These are phyloP conservation scores for Earliella scabrosa DNA, from an alignment of 1,284 basidiomycete species.

Conservation along the genomic window DNA sequence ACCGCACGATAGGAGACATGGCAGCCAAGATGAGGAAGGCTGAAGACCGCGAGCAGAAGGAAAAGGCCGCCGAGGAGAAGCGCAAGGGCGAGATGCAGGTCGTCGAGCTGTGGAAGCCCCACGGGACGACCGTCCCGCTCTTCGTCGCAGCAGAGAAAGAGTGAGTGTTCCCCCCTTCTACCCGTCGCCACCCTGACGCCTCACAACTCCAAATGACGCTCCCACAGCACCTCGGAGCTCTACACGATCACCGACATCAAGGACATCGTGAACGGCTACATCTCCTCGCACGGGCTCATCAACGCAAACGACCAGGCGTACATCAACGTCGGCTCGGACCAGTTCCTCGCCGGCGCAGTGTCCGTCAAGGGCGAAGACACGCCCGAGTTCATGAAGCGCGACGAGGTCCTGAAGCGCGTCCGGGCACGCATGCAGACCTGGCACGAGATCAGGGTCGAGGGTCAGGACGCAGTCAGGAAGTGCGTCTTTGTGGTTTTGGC, in stretches of 20 bases:
- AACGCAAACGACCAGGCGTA: conserved; percentile 71
- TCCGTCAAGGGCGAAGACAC: conserved; percentile 48
- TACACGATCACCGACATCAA: conserved; percentile 64
- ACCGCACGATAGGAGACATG: conserved; percentile 66
- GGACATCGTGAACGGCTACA: conserved; percentile 62
- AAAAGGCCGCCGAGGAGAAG: conserved; percentile 47
- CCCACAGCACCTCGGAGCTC: conserved; percentile 50
- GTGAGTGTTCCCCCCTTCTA: conserved; percentile 42
- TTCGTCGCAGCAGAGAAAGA: conserved; percentile 65
- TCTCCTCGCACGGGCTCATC: conserved; percentile 62
- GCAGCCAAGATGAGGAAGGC: conserved; percentile 61
- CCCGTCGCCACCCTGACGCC: not conserved
- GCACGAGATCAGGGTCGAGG: conserved; percentile 61
- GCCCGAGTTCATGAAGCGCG: conserved; percentile 66
- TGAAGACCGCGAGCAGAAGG: conserved; percentile 50
- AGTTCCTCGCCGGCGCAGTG: conserved; percentile 51
- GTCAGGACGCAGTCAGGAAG: conserved; percentile 59
- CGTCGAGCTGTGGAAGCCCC: conserved; percentile 79
- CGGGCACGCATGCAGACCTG: conserved; percentile 72
- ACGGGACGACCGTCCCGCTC: conserved; percentile 54
- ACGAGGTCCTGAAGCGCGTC: conserved; percentile 65
- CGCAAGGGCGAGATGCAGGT: conserved; percentile 55
- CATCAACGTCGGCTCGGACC: conserved; percentile 66
- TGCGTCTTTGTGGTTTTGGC: too few relatives aligned
- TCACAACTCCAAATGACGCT: conserved; percentile 1